These are phyloP conservation scores for Cyberlindnera xylosilytica DNA, from an alignment of 805 yeast genomes.

Conservation along the genomic window DNA sequence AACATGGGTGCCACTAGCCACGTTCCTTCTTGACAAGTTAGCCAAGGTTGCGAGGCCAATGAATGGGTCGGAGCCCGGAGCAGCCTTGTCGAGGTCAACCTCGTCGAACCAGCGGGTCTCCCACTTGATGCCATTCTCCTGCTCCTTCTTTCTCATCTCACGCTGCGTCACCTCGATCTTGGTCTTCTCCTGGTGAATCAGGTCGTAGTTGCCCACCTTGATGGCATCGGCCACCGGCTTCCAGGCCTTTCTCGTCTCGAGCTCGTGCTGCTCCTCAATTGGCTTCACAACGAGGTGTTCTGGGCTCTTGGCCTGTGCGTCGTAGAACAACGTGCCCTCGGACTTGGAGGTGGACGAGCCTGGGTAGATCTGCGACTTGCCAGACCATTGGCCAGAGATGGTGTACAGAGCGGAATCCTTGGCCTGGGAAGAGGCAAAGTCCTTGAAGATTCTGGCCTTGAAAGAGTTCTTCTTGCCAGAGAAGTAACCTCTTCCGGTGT, in stretches of 20 bases:
- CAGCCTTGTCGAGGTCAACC: conserved; percentile 35
- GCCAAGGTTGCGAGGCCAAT: conserved; percentile 43
- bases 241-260: conserved; percentile 93
- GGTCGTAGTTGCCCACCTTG: conserved; percentile 66
- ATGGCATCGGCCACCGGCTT: conserved; percentile 83
- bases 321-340: conserved; percentile 55
- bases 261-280: conserved; percentile 68
- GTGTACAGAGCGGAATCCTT: conserved; percentile 69
- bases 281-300: conserved; percentile 74
- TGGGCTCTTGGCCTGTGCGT: conserved; percentile 48
- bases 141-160: conserved; percentile 71
- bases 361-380: conserved; percentile 57
- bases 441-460: conserved; percentile 76
- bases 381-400: conserved; percentile 92
- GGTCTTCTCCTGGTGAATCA: conserved; percentile 72
- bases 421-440: conserved; percentile 45
- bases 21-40: conserved; percentile 57
- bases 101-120: conserved; percentile 76
- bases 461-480: conserved; percentile 91
- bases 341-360: conserved; percentile 49
- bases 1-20: conserved; percentile 61
- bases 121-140: conserved; percentile 66
- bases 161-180: conserved; percentile 83
- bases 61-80: conserved; percentile 35
- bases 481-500: conserved; percentile 90